Base-by-base conservation (phyloP, 371 early-diverging fungal species). In the Chytridium lagenaria region DNA sequence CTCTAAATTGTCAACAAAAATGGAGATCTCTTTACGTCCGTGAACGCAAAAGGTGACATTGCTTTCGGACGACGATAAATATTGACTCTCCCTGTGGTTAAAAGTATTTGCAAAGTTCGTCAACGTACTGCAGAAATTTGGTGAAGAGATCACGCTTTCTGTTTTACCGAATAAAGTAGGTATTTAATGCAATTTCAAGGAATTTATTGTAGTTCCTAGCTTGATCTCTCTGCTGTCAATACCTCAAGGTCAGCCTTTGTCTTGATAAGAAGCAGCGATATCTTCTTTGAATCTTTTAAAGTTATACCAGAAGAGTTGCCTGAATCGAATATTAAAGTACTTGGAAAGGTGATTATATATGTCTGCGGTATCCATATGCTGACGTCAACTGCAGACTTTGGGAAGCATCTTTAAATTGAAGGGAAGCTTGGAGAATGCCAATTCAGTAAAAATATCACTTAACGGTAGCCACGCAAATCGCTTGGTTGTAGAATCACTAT, bases 201-300 rank as follows among this genome's bases (percentile, higher is more conserved):
- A n/a, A 7, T 26, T 64, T 28, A 38, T 33, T 71, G 61, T 52
- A 33, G 55, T 19, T 59, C 69, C 50, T 70, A 86, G 83, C 74
- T 90, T 30, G 68, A 79, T 63, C 78, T 90, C 33, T 82, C 82
- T 22, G 79, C 85, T 1, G 80, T 87, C 59, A 90, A 89, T 73
- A 74, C 85, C 0, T 83, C 89, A 12, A 80, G 86, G 33, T 86
- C 88, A 0, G 90, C 88, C 0, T 87, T 84, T 68, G 81, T 80
- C 26, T 72, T 77, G 28, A 78, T 86, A 37, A 77, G 76, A 1
- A 74, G 87, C 15, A 75, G 65, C 1, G 71, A 75, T 26, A 69
- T 66, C 36, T 89, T 88, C 79, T 89, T 89, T 70, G 88, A 85
- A 26, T 52, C 72, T 0, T 89, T 83, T 75, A 51, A 71, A 12